phyloP scores from a whole-genome alignment of 306 rosid species.

The Trichosanthes cucumerina region DNA sequence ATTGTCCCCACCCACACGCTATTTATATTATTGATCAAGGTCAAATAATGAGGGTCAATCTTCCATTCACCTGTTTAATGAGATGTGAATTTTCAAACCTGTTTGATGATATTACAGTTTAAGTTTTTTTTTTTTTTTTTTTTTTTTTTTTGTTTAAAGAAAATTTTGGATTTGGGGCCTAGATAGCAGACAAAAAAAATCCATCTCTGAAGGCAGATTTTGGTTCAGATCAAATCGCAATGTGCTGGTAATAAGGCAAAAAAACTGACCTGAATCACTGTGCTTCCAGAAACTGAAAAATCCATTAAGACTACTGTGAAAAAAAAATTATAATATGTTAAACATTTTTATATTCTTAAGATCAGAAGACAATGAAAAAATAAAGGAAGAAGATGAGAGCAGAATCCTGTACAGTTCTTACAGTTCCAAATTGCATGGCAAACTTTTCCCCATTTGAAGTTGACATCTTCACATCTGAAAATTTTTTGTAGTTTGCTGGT shows the following conservation, averaged over 20 bases:
- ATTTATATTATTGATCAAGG: no score
- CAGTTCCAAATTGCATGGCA: neutral
- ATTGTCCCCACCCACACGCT: no score
- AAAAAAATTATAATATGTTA: neutral
- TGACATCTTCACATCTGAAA: slow-evolving; percentile 1
- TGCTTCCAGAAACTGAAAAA: neutral
- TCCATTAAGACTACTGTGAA: neutral
- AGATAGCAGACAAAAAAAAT: neutral
- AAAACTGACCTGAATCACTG: neutral
- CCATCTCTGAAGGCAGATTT: neutral
- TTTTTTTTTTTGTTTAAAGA: neutral
- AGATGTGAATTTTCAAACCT: neutral
- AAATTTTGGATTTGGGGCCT: neutral
- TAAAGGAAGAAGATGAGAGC: neutral
- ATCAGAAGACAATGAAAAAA: neutral
- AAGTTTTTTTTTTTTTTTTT: neutral
- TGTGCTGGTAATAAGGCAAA: neutral
- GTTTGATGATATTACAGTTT: neutral
- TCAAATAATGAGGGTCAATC: no score
- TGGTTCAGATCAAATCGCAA: neutral
- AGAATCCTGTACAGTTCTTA: neutral
- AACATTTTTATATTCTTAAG: neutral
- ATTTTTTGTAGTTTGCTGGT: neutral
- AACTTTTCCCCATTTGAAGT: neutral
- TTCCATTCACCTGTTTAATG: no score